Percentiles rank a stretch among this genome's conserved stretches.
These are phyloP conservation scores for Aspergillus brasiliensis DNA, from an alignment of 2,329 filamentous ascomycete species.

Conservation along the genomic window DNA sequence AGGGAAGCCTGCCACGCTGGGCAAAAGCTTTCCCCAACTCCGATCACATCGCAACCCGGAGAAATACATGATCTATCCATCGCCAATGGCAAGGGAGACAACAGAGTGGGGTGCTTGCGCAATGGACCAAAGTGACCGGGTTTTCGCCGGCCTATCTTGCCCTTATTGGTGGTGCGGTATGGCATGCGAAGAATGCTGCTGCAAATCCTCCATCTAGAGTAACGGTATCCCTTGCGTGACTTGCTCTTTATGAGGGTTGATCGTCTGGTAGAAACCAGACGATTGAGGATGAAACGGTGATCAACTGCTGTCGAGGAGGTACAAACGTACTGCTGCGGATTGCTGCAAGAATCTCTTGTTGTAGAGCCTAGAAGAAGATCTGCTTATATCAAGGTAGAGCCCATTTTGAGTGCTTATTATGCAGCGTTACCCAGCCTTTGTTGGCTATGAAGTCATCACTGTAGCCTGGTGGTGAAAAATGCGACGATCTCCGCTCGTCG, in stretches of 20 bases:
- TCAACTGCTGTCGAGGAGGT: not conserved
- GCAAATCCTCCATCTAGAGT: constrained; percentile 1
- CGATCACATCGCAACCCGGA: not conserved
- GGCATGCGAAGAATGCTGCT: constrained; percentile 6
- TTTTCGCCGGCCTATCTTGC: constrained; percentile 3
- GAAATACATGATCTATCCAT: not conserved
- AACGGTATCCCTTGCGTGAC: constrained; percentile 9
- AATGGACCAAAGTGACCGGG: not conserved
- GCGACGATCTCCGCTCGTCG: not conserved
- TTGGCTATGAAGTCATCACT: not conserved
- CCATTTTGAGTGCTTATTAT: not conserved
- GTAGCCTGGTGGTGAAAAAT: not conserved
- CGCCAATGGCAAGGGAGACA: constrained; percentile 4
- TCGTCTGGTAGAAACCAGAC: not conserved
- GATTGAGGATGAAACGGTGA: not conserved
- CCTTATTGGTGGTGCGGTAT: constrained; percentile 6
- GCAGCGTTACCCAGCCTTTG: not conserved
- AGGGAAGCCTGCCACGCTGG: not conserved
- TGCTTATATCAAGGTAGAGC: not conserved
- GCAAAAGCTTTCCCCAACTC: not conserved
- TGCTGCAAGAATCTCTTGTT: no score
- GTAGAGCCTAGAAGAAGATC: no score
- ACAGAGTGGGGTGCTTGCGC: not conserved
- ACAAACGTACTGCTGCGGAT: not conserved
- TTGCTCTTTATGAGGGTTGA: not conserved